Conservation (phyloP, 1,284 basidiomycete genomes). For the Puccinia polysora region DNA sequence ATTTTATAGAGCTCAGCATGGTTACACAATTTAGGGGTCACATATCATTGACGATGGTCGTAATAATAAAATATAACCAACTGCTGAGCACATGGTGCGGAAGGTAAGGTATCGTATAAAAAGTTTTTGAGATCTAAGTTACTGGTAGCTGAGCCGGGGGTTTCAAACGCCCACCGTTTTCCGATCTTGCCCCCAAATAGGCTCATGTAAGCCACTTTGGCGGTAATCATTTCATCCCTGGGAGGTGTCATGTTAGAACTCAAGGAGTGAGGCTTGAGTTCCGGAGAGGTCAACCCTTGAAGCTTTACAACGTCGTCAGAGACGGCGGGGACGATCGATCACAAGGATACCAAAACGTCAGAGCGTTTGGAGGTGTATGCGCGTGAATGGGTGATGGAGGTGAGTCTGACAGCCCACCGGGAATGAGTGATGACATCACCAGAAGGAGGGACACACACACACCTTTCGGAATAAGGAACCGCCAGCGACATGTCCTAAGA, state of each 20-base stretch:
- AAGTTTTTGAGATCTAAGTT: conserved; percentile 7
- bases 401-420: neutral
- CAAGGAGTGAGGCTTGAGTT: conserved; percentile 6
- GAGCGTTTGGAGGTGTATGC: neutral
- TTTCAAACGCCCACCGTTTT: conserved; percentile 37
- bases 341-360: neutral
- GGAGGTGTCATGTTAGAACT: neutral
- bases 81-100: conserved; percentile 12
- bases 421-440: neutral
- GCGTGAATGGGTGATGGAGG: neutral
- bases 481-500: conserved; percentile 31
- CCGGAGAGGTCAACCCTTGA: conserved; percentile 33
- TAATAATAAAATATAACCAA: too few relatives aligned
- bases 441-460: neutral
- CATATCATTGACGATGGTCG: neutral
- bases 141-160: conserved; percentile 4
- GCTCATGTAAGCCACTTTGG: conserved; percentile 38
- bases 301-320: conserved; percentile 23
- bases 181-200: conserved; percentile 35
- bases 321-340: too few relatives aligned
- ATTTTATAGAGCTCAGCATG: conserved; percentile 1
- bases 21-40: neutral
- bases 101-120: conserved; percentile 22
- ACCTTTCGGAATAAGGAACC: conserved; percentile 32
- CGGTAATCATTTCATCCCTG: conserved; percentile 30